phyloP scores from a whole-genome alignment of 2,329 filamentous ascomycete species.

The Verticillium isaacii region DNA sequence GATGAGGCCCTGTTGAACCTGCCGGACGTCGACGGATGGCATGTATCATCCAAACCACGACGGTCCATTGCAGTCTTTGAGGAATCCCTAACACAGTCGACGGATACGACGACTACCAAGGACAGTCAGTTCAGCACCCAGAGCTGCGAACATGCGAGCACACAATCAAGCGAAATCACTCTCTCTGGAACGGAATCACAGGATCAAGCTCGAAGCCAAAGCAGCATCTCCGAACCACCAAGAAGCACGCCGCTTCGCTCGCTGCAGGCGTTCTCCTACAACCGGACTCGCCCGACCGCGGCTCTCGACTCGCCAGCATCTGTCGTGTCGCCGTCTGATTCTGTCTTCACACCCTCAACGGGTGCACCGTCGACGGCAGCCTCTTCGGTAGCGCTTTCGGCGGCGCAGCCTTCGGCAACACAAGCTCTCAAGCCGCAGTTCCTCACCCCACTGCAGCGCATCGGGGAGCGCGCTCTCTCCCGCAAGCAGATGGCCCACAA shows the following conservation, averaged over 20 bases:
- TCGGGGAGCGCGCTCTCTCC: constrained; percentile 41
- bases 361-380: constrained; percentile 33
- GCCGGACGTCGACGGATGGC: constrained; percentile 48
- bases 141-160: constrained; percentile 3
- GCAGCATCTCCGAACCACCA: background rate
- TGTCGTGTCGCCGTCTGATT: constrained; percentile 26
- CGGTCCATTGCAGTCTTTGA: constrained; percentile 40
- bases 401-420: constrained; percentile 30
- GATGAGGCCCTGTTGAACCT: constrained; percentile 48
- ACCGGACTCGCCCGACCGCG: constrained; percentile 19
- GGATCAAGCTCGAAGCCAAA: background rate
- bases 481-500: constrained; percentile 19
- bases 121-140: constrained; percentile 14
- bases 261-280: constrained; percentile 21
- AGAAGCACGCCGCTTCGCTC: constrained; percentile 5
- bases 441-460: constrained; percentile 48
- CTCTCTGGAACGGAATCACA: background rate
- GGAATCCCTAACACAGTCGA: constrained; percentile 25
- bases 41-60: constrained; percentile 25
- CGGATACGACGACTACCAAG: background rate
- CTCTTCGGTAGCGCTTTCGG: constrained; percentile 35
- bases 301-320: constrained; percentile 27
- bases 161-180: background rate
- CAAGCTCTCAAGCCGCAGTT: constrained; percentile 34
- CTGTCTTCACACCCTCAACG: constrained; percentile 27